Conservation (phyloP, 1,139 yeast genomes). For the Blastobotrys aristatus region DNA sequence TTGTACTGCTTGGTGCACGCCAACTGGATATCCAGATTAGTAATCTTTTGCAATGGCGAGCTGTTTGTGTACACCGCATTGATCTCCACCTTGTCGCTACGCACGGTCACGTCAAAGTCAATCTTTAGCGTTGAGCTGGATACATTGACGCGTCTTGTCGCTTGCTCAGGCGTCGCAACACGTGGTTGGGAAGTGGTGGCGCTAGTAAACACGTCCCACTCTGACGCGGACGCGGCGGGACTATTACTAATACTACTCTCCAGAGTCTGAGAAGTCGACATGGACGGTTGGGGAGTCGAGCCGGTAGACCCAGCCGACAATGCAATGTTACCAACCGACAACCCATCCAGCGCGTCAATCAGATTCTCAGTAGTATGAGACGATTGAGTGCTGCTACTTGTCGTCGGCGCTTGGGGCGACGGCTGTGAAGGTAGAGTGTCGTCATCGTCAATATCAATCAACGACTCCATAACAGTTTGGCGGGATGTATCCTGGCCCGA, state of each 20-base stretch:
- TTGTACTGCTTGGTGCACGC: slow-evolving; percentile 79
- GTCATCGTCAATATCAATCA: slow-evolving; percentile 79
- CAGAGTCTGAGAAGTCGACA: too few species aligned
- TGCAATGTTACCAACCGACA: slow-evolving; percentile 47
- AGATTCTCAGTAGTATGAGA: slow-evolving; percentile 50
- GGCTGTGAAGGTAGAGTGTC: too few species aligned
- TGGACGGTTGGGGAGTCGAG: slow-evolving; percentile 23
- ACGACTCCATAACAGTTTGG: slow-evolving; percentile 38
- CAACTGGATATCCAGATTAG: slow-evolving; percentile 58
- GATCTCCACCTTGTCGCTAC: slow-evolving; percentile 38
- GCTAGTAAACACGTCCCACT: slow-evolving; percentile 20
- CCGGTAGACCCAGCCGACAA: slow-evolving; percentile 27
- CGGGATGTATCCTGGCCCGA: slow-evolving; percentile 32
- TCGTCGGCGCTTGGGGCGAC: slow-evolving; percentile 10
- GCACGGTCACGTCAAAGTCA: slow-evolving; percentile 42
- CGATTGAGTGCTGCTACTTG: too few species aligned
- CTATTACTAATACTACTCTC: slow-evolving; percentile 1
- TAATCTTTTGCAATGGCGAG: slow-evolving; percentile 39
- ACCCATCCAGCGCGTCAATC: slow-evolving; percentile 63
- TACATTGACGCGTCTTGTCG: slow-evolving; percentile 15
- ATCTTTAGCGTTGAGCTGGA: slow-evolving; percentile 40
- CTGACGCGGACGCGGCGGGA: slow-evolving; percentile 18
- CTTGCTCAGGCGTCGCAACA: slow-evolving; percentile 17
- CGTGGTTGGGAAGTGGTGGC: slow-evolving; percentile 16
- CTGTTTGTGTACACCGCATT: slow-evolving; percentile 48